Percentiles rank a stretch among this genome's conserved stretches.
These are phyloP conservation scores for Rhodamnia argentea DNA, from an alignment of 345 rosid species.

Conservation along the genomic window DNA sequence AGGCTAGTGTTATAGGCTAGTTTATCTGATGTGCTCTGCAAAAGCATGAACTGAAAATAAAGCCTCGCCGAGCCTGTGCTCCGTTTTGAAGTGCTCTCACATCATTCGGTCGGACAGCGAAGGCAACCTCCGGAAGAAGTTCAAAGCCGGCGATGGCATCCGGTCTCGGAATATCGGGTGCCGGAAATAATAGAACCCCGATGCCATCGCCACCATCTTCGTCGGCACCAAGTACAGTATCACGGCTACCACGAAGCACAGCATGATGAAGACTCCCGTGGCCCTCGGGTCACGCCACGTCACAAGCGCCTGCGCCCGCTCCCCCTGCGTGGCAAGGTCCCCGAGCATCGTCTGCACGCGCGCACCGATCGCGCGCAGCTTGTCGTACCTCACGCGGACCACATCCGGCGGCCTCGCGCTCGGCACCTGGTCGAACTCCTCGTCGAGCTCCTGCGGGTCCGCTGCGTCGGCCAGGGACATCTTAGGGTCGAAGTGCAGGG, in stretches of 20 bases:
- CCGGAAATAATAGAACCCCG: slow-evolving; percentile 74
- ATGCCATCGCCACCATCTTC: slow-evolving; percentile 82
- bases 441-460: slow-evolving; percentile 55
- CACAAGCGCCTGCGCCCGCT: slow-evolving; percentile 66
- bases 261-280: slow-evolving; percentile 59
- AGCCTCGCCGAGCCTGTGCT: background rate
- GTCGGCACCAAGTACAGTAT: slow-evolving; percentile 60
- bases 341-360: slow-evolving; percentile 60
- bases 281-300: slow-evolving; percentile 87
- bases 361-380: slow-evolving; percentile 37
- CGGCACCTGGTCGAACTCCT: slow-evolving; percentile 65
- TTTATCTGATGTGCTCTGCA: background rate
- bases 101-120: slow-evolving; percentile 72
- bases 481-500: slow-evolving; percentile 65
- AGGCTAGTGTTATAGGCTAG: background rate
- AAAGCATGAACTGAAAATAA: background rate
- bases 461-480: slow-evolving; percentile 49
- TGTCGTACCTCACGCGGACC: slow-evolving; percentile 40
- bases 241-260: slow-evolving; percentile 68
- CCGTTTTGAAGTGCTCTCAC: slow-evolving; percentile 12
- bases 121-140: slow-evolving; percentile 73
- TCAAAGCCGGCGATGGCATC: slow-evolving; percentile 62
- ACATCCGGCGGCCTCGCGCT: slow-evolving; percentile 30
- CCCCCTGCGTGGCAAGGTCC: slow-evolving; percentile 69
- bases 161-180: slow-evolving; percentile 76